phyloP scores from a whole-genome alignment of 179 eudicot genomes.

The Nepenthes alata region DNA sequence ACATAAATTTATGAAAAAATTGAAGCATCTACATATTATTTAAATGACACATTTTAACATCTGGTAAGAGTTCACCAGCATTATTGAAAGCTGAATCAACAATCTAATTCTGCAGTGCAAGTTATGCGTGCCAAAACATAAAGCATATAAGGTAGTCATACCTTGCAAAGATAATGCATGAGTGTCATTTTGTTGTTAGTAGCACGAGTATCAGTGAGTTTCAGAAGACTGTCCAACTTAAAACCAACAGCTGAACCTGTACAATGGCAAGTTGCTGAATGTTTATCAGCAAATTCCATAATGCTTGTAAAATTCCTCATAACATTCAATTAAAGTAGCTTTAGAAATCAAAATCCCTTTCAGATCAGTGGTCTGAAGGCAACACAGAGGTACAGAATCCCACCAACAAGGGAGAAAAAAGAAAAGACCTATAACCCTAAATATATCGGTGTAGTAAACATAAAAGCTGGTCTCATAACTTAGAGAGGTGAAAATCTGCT shows the following conservation, averaged over 20 bases:
- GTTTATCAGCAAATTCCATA: not conserved
- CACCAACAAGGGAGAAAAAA: too few species aligned
- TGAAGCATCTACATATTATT: not conserved
- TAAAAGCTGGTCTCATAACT: too few species aligned
- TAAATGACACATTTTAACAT: not conserved
- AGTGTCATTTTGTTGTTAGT: conserved; percentile 67
- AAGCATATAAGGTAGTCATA: conserved; percentile 10
- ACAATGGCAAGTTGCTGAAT: not conserved
- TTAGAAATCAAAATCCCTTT: too few species aligned
- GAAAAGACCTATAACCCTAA: too few species aligned
- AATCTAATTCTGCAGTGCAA: not conserved
- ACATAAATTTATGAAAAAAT: not conserved
- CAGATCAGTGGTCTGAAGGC: too few species aligned
- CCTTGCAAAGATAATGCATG: conserved; percentile 89
- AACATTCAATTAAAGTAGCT: too few species aligned
- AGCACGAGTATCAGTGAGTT: conserved; percentile 81
- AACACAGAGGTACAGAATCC: too few species aligned
- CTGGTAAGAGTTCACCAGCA: not conserved
- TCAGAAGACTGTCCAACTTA: conserved; percentile 74
- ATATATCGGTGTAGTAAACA: too few species aligned
- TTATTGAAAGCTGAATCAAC: not conserved
- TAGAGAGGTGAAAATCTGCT: too few species aligned
- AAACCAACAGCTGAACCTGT: conserved; percentile 75
- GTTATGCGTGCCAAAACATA: too few species aligned
- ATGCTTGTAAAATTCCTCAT: too few species aligned